These are phyloP conservation scores for Epichloe uncinata DNA, from an alignment of 2,329 filamentous ascomycete species.

Conservation along the genomic window DNA sequence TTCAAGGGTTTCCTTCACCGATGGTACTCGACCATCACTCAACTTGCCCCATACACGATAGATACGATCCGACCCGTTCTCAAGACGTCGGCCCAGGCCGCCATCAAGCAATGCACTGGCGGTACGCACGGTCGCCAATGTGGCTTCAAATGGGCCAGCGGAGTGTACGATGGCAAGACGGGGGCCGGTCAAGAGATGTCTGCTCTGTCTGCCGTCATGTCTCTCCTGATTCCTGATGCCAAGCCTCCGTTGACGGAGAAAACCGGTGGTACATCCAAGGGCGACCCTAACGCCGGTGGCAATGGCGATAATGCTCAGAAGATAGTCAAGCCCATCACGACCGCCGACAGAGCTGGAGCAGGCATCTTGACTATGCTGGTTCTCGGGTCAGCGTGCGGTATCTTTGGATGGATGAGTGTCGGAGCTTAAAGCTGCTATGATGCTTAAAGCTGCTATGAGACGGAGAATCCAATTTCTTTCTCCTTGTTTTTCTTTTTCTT, in stretches of 20 bases:
- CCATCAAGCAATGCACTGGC: constrained; percentile 40
- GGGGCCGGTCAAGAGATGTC: constrained; percentile 49
- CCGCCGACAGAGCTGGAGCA: constrained; percentile 33
- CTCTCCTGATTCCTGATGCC: constrained; percentile 31
- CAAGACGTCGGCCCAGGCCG: constrained; percentile 37
- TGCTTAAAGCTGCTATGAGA: constrained; percentile 7
- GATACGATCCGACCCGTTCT: constrained; percentile 38
- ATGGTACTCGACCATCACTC: constrained; percentile 39
- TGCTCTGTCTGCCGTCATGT: constrained; percentile 40
- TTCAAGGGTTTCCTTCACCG: constrained; percentile 49
- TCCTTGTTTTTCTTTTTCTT: not conserved
- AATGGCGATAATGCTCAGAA: constrained; percentile 22
- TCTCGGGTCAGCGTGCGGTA: constrained; percentile 23
- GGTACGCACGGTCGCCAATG: constrained; percentile 35
- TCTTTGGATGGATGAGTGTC: constrained; percentile 37
- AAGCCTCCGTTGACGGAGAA: constrained; percentile 29
- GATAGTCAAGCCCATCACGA: constrained; percentile 23
- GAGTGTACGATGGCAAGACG: constrained; percentile 37
- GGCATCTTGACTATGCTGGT: constrained; percentile 34
- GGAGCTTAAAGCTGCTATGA: constrained; percentile 14
- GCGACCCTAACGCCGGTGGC: constrained; percentile 29
- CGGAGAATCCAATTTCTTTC: not conserved
- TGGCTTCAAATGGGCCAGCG: constrained; percentile 40
- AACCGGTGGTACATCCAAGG: constrained; percentile 38
- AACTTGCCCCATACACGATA: constrained; percentile 40